phyloP scores from a whole-genome alignment of 768 basidiomycete genomes.

The Amanita inopinata region DNA sequence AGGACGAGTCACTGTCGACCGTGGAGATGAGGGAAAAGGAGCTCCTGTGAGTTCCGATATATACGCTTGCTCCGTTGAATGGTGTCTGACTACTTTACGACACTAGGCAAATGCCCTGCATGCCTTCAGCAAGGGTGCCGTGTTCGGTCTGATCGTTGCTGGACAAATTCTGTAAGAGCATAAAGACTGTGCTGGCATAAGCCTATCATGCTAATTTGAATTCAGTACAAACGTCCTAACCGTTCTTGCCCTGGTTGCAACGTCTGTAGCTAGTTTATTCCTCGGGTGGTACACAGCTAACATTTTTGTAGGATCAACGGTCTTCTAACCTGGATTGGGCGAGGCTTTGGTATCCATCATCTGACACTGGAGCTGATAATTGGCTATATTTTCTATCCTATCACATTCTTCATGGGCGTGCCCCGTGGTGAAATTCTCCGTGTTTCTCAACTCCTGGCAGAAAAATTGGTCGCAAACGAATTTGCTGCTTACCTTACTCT shows the following conservation, averaged over 20 bases:
- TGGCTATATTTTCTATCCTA: slow-evolving; percentile 82
- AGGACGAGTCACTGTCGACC: slow-evolving; percentile 70
- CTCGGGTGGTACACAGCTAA: background rate
- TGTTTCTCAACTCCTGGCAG: slow-evolving; percentile 74
- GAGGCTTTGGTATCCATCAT: slow-evolving; percentile 72
- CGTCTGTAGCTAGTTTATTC: slow-evolving; percentile 15
- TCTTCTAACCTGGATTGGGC: slow-evolving; percentile 81
- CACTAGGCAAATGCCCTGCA: slow-evolving; percentile 68
- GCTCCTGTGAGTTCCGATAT: slow-evolving; percentile 32
- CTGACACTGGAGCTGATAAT: slow-evolving; percentile 80
- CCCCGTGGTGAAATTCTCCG: slow-evolving; percentile 73
- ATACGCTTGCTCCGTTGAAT: background rate
- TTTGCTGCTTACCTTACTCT: slow-evolving; percentile 69
- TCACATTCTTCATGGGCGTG: slow-evolving; percentile 76
- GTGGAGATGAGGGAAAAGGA: slow-evolving; percentile 51
- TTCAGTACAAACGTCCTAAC: slow-evolving; percentile 74
- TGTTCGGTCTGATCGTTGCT: slow-evolving; percentile 79
- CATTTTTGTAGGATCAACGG: slow-evolving; percentile 52
- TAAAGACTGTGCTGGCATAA: background rate
- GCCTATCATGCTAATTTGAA: slow-evolving; percentile 2
- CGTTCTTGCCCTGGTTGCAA: slow-evolving; percentile 70
- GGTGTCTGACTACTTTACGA: slow-evolving; percentile 5
- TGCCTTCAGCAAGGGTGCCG: slow-evolving; percentile 79
- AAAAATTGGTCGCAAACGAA: slow-evolving; percentile 83
- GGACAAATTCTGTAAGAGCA: slow-evolving; percentile 70